phyloP scores from a whole-genome alignment of 331 rosid species.

The Telfairia occidentalis region DNA sequence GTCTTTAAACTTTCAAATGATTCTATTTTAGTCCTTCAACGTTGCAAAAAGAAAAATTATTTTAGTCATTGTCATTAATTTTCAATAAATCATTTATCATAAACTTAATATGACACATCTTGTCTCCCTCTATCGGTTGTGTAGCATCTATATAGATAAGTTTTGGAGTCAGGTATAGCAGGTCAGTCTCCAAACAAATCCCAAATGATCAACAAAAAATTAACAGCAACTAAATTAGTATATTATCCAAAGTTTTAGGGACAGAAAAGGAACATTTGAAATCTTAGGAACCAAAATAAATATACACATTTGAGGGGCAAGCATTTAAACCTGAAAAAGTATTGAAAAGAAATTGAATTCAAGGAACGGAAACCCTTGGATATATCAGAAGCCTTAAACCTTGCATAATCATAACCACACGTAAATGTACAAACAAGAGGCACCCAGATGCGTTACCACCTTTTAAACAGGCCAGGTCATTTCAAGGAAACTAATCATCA shows the following conservation, averaged over 20 bases:
- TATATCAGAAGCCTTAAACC: neutral
- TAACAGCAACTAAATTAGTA: neutral
- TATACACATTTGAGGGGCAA: neutral
- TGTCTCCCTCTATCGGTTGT: neutral
- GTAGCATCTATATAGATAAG: neutral
- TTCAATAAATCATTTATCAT: neutral
- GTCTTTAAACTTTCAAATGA: neutral
- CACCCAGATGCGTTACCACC: conserved; percentile 32
- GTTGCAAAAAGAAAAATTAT: neutral
- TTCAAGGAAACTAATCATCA: conserved; percentile 52
- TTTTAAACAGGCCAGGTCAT: conserved; percentile 29
- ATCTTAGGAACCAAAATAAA: neutral
- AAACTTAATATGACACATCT: neutral
- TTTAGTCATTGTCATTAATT: neutral
- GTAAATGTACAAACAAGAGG: conserved; percentile 7
- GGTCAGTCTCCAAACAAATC: neutral
- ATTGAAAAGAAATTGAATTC: neutral
- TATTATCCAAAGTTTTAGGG: neutral
- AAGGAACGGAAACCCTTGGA: neutral
- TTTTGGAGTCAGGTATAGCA: neutral
- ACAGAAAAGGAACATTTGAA: neutral
- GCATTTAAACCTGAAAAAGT: neutral
- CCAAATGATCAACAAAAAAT: neutral
- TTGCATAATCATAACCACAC: neutral
- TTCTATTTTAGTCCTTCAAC: neutral